These are phyloP conservation scores for Podospora pseudopauciseta DNA, from an alignment of 495 filamentous ascomycete genomes.

Conservation along the genomic window DNA sequence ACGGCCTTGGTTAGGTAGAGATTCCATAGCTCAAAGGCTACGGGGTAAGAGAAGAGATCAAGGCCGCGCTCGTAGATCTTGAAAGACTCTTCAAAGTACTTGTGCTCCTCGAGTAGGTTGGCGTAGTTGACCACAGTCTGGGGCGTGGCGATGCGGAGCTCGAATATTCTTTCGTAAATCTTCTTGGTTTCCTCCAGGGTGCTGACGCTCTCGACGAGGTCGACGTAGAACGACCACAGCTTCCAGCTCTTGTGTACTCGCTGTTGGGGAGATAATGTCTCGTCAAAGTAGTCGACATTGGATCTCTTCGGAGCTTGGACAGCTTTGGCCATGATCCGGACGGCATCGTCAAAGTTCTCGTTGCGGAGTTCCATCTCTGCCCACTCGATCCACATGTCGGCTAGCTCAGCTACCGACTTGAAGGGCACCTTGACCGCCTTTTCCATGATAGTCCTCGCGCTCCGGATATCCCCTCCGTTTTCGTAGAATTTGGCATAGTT, in stretches of 20 bases:
- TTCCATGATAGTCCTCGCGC: constrained; percentile 88
- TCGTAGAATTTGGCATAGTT: constrained; percentile 99
- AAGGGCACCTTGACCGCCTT: constrained; percentile 97
- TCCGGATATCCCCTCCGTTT: constrained; percentile 76
- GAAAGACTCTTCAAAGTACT: constrained; percentile 97
- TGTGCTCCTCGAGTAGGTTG: constrained; percentile 90
- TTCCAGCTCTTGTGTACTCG: constrained; percentile 99
- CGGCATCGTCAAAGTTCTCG: constrained; percentile 92
- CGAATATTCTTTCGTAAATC: constrained; percentile 96
- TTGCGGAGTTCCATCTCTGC: constrained; percentile 95
- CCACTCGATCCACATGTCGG: constrained; percentile 99
- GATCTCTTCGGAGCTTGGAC: constrained; percentile 93
- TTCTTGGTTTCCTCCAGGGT: constrained; percentile 89
- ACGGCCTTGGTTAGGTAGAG: constrained; percentile 96
- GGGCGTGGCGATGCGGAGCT: constrained; percentile 94
- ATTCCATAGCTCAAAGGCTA: constrained; percentile 99
- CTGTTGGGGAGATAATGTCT: constrained; percentile 89
- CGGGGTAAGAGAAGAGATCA: constrained; percentile 94
- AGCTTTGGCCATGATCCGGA: constrained; percentile 94
- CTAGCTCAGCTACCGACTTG: constrained; percentile 90
- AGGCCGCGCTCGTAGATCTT: constrained; percentile 96
- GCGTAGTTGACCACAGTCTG: constrained; percentile 99
- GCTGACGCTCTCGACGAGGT: constrained; percentile 91
- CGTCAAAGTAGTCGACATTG: constrained; percentile 97
- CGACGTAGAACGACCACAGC: constrained; percentile 98